These are phyloP conservation scores for Pouteria campechiana DNA, from an alignment of 179 eudicot species.

Conservation along the genomic window DNA sequence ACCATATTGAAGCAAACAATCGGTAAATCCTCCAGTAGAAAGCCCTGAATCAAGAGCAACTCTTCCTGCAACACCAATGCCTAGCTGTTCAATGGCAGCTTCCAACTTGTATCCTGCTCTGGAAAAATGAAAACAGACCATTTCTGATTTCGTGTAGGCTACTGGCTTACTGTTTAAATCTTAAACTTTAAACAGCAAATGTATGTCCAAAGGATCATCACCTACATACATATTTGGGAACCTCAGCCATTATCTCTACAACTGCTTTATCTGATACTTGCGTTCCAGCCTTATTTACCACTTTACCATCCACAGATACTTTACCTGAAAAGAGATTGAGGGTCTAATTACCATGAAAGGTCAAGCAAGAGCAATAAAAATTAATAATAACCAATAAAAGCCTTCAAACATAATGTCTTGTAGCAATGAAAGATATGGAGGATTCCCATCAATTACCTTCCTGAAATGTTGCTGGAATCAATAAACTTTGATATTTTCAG, in stretches of 20 bases:
- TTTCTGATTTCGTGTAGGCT: neutral
- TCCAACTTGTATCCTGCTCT: slow-evolving; percentile 98
- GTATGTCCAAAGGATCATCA: slow-evolving; percentile 49
- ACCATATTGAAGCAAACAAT: slow-evolving; percentile 91
- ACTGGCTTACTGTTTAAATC: too few species aligned
- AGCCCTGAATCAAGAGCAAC: slow-evolving; percentile 94
- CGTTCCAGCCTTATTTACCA: slow-evolving; percentile 77
- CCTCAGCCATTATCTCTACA: slow-evolving; percentile 81
- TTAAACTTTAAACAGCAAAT: slow-evolving; percentile 5
- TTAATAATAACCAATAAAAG: too few species aligned
- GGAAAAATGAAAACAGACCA: slow-evolving; percentile 6
- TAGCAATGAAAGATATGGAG: too few species aligned
- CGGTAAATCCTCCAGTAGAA: slow-evolving; percentile 97
- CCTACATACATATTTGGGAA: slow-evolving; percentile 99
- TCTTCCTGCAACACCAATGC: slow-evolving; percentile 69
- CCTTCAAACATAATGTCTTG: too few species aligned
- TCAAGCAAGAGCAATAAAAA: too few species aligned
- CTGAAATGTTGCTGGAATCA: too few species aligned
- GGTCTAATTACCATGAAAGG: too few species aligned
- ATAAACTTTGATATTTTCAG: too few species aligned
- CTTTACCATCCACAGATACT: slow-evolving; percentile 80
- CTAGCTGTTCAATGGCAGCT: slow-evolving; percentile 89
- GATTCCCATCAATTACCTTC: too few species aligned
- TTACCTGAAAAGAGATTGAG: slow-evolving; percentile 43
- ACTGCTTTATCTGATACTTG: slow-evolving; percentile 76